These are phyloP conservation scores for Mucor circinelloides DNA, from an alignment of 371 early-diverging fungal genomes.

Conservation along the genomic window DNA sequence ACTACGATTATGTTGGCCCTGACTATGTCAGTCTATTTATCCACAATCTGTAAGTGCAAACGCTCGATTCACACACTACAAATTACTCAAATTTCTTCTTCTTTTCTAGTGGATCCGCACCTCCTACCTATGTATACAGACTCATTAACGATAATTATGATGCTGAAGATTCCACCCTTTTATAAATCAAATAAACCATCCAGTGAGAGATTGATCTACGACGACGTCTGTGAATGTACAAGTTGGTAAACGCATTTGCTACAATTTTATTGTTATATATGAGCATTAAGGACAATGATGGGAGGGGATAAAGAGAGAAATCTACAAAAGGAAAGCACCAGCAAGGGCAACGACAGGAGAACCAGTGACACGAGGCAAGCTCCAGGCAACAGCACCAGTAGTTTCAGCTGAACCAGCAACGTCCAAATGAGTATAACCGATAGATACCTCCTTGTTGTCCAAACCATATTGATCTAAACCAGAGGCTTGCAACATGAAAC, in stretches of 20 bases:
- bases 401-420: slow-evolving; percentile 85
- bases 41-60: slow-evolving; percentile 77
- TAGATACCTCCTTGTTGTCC: slow-evolving; percentile 55
- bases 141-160: slow-evolving; percentile 79
- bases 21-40: slow-evolving; percentile 88
- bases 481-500: slow-evolving; percentile 81
- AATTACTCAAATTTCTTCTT: not conserved
- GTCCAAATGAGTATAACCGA: slow-evolving; percentile 87
- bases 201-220: not conserved
- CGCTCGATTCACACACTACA: not conserved
- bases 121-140: slow-evolving; percentile 59
- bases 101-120: slow-evolving; percentile 43
- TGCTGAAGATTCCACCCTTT: slow-evolving; percentile 43
- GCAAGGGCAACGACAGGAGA: slow-evolving; percentile 79
- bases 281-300: not conserved
- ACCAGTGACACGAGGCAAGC: slow-evolving; percentile 75
- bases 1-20: slow-evolving; percentile 90
- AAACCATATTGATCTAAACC: slow-evolving; percentile 79
- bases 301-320: not conserved
- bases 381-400: slow-evolving; percentile 60
- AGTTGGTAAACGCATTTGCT: not conserved
- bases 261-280: not conserved
- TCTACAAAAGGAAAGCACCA: slow-evolving; percentile 58
- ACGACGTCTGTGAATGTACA: not conserved
- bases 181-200: not conserved